A percentile compares a stretch with the other conserved stretches of the same genome.
phyloP scores from a whole-genome alignment of 2,329 filamentous ascomycete species.

The Xylaria sp. region DNA sequence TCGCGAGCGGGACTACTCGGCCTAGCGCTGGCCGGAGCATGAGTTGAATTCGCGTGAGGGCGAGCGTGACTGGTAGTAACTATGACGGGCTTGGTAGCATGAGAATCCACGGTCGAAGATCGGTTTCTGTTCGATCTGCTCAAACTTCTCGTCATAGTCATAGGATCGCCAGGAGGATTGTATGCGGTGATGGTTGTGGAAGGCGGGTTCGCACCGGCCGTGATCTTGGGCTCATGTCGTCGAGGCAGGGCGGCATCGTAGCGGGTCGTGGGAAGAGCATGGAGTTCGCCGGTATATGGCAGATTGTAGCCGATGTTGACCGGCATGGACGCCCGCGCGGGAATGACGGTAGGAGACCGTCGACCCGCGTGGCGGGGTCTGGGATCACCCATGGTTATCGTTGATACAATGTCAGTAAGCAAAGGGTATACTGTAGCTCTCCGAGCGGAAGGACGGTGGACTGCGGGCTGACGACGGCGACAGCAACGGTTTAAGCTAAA shows the following conservation, averaged over 20 bases:
- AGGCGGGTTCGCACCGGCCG: constrained; percentile 25
- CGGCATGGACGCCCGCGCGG: constrained; percentile 51
- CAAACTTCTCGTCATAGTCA: constrained; percentile 41
- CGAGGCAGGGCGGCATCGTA: constrained; percentile 32
- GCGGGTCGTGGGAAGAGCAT: constrained; percentile 44
- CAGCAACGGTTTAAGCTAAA: neutral
- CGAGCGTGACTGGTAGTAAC: constrained; percentile 48
- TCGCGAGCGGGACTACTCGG: constrained; percentile 47
- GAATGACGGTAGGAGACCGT: constrained; percentile 43
- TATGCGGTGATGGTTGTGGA: constrained; percentile 51
- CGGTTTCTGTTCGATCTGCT: constrained; percentile 41
- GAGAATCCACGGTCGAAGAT: constrained; percentile 47
- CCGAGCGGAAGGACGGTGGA: neutral
- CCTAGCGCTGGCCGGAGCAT: constrained; percentile 34
- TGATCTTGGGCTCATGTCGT: constrained; percentile 33
- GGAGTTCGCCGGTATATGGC: constrained; percentile 49
- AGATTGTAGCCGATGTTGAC: constrained; percentile 46
- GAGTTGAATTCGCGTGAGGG: constrained; percentile 38
- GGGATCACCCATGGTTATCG: constrained; percentile 42
- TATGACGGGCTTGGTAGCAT: constrained; percentile 48
- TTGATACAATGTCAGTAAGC: neutral
- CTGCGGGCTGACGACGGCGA: neutral
- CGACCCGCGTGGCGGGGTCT: constrained; percentile 42
- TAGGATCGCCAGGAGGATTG: constrained; percentile 49
- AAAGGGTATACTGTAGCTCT: neutral